These are phyloP conservation scores for Bryoglossum gracile DNA, from an alignment of 495 filamentous ascomycete species.

Conservation along the genomic window DNA sequence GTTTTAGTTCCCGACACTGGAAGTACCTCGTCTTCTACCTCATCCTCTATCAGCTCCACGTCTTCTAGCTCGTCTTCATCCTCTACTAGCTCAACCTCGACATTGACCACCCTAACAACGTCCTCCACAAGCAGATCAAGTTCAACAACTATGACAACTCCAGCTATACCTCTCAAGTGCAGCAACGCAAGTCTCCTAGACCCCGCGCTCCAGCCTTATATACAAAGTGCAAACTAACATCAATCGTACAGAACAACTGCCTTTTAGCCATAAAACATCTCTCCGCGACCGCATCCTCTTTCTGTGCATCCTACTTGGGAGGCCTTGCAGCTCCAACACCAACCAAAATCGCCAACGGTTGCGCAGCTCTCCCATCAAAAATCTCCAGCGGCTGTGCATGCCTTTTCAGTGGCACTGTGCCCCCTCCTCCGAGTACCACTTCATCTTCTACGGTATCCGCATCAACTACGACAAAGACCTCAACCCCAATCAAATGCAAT, in stretches of 20 bases:
- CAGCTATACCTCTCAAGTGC: neutral
- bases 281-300: neutral
- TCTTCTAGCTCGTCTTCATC: neutral
- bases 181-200: neutral
- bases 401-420: neutral
- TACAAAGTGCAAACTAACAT: neutral
- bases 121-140: no score
- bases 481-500: no score
- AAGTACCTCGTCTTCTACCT: neutral
- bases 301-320: neutral
- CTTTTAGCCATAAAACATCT: neutral
- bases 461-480: no score
- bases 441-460: neutral
- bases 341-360: neutral
- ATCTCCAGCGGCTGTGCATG: neutral
- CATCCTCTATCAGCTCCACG: neutral
- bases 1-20: no score
- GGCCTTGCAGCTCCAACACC: neutral
- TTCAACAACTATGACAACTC: no score
- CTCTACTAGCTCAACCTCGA: neutral
- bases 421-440: neutral
- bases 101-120: no score
- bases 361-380: neutral
- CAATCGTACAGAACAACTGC: slow-evolving; percentile 2
- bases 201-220: neutral